These are phyloP conservation scores for Rhododendron kiyosumense DNA, from an alignment of 148 eudicot species.

Conservation along the genomic window DNA sequence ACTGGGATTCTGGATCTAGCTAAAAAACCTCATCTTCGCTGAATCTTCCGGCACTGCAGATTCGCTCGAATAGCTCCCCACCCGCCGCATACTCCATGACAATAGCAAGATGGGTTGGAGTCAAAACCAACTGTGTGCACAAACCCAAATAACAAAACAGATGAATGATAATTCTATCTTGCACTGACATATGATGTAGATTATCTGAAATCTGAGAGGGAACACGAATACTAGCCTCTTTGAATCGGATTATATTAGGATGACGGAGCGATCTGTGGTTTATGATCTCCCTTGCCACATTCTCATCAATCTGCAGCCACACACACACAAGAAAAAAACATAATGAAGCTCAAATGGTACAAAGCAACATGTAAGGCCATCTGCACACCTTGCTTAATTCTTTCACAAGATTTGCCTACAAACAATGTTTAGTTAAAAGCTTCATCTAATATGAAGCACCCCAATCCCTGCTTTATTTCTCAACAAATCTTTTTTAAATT, in stretches of 20 bases:
- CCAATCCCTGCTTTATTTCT: background rate
- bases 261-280: conserved; percentile 78
- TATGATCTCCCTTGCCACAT: conserved; percentile 84
- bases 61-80: conserved; percentile 72
- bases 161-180: background rate
- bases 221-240: conserved; percentile 43
- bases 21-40: conserved; percentile 67
- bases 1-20: background rate
- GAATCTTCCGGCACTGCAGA: conserved; percentile 74
- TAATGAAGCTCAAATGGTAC: background rate
- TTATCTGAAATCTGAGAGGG: background rate
- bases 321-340: background rate
- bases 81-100: conserved; percentile 90
- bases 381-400: background rate
- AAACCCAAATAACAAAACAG: conserved; percentile 1
- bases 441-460: background rate
- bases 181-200: background rate
- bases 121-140: conserved; percentile 49
- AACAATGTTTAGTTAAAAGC: background rate
- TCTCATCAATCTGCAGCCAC: conserved; percentile 64
- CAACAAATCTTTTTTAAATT: background rate
- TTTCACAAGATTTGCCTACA: background rate
- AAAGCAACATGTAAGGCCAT: background rate
- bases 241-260: conserved; percentile 79
- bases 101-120: conserved; percentile 80